Evolutionary conservation across 1,139 yeast genomes (phyloP), one percentile per base, ranked within the genome.

Genomic region (Protomyces gravidus): DNA sequence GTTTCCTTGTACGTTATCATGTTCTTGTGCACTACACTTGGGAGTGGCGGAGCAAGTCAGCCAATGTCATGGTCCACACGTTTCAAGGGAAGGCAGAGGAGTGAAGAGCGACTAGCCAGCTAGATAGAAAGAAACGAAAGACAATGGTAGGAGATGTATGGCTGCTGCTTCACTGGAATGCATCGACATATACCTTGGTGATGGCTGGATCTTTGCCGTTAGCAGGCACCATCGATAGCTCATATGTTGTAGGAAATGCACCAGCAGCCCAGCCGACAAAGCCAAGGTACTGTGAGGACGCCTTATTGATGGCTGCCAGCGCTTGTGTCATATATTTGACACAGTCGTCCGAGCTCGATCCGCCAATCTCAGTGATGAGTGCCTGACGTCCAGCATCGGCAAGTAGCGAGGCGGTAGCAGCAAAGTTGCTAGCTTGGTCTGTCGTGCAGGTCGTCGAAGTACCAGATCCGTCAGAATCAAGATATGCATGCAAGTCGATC

Each of bases 391-490:
- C 42, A 4, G 17, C 9, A 15, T 19, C 15, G 42, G 42, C 17
- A 11, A 36, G 42, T 7, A 36, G 21, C 5, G 42, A 36, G 21
- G 42, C 42, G 9, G 42, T 17, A 17, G 42, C 17, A 11, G 42
- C 42, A 36, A 36, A 36, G 42, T 17, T 36, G 23, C 3, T 15
- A 5, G 42, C 42, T 36, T 36, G 42, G 23, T 17, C 9, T 5
- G 19, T 36, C 11, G 42, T 36, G 5, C 42, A 36, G 23, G 42
- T 36, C 11, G 23, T 19, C 21, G 21, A 15, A 3, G 19, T 36
- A 23, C 42, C 42, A 36, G 42, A 36, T 15, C 42, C 42, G 17
- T 36, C 42, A 36, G 42, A 36, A 23, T 36, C 42, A 23, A 36
- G 42, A 11, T 36, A 36, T 9, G 42, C 21, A 15, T 36, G 42